Evolutionary conservation across 129 eudicot species (phyloP), one percentile per base, ranked within the genome.

Genomic region (Artemisia argyi): DNA sequence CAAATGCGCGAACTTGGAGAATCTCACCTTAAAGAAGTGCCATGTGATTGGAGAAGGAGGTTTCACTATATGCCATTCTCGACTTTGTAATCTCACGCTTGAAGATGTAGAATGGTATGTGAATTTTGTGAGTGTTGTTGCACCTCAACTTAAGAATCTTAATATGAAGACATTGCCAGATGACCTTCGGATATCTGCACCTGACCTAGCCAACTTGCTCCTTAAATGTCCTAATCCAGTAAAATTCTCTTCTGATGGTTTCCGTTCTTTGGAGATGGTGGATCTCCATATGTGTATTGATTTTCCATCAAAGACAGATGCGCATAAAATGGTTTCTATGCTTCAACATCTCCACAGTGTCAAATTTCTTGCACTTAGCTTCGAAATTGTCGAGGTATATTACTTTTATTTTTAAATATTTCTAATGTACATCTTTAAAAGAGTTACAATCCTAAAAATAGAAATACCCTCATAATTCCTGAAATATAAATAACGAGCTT

Each of bases 131-230:
- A 24, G 26, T 4, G 58, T 73, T 39, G 72, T 11, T 67, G 57
- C 72, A 67, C 72, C 59, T 49, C 47, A 52, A 73, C 77, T 61
- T 16, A 4, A 26, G 66, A 61, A 12, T 30, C 66, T 59, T 4
- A 59, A 32, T 59, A 59, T 59, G 8, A 59, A 3, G 32, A 1
- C 2, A 2, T 4, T 30, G 39, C 39, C 39, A 30, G 6, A 35
- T 10, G 26, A 35, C 3, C 0, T 30, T 59, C 13, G 24, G 32
- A 22, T 59, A 3, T 61, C 66, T 61, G 46, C 66, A 59, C 65
- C 65, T 22, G 15, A 24, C 11, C 65, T 59, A 8, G 32, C 15
- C 35, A 8, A 32, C n/a, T 22, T 59, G n/a, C 13, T 24, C 15
- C 11, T 19, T 20, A 5, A 24, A 1, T 17, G 19, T 61, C 2